Evolutionary conservation across 2,329 filamentous ascomycete species (phyloP), one percentile per base, ranked within the genome.

Genomic region (Ceratocystis alfenasii): DNA sequence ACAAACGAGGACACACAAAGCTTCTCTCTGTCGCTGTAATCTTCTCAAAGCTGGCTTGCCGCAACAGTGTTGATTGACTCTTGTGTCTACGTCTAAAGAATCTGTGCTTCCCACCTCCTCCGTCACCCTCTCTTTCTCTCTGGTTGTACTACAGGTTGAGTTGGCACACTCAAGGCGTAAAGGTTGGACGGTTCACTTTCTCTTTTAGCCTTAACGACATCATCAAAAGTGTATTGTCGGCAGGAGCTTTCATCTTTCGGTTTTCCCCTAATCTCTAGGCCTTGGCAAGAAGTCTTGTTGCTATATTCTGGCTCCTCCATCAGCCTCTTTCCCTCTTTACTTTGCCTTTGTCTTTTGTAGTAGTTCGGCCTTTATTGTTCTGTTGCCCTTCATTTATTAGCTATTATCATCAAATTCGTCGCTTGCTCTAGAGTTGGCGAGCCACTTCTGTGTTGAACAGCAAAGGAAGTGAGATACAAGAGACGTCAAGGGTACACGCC

Each of bases 11-110:
- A 46, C 44, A 63, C 61, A 63, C 61, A 46, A 63, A 63, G 61
- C 61, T 59, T 59, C 55, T 59, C 55, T 36, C 55, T 59, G 55
- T 59, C 55, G 55, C 55, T 36, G 55, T 59, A 59, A 59, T 59
- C 55, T 59, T 36, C 33, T 59, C 25, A 59, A 30, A 59, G 55
- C 22, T 30, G 36, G 55, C 55, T 59, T 59, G 55, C 55, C 10
- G 55, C 55, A 20, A 33, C 46, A 63, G 45, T 53, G 30, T 64
- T 55, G 46, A 48, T 30, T n/a, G 36, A 41, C 46, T 64, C 22
- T 33, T 50, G 28, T 53, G 28, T 64, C 30, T 36, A 55, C 46
- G 30, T 53, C 55, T 36, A 33, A 59, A 59, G 55, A 59, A 59
- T 59, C 55, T 7, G 55, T 59, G 55, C 33, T 53, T 28, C 22